Base-by-base conservation (phyloP, 371 early-diverging fungal species). In the Rhizopus microsporus region DNA sequence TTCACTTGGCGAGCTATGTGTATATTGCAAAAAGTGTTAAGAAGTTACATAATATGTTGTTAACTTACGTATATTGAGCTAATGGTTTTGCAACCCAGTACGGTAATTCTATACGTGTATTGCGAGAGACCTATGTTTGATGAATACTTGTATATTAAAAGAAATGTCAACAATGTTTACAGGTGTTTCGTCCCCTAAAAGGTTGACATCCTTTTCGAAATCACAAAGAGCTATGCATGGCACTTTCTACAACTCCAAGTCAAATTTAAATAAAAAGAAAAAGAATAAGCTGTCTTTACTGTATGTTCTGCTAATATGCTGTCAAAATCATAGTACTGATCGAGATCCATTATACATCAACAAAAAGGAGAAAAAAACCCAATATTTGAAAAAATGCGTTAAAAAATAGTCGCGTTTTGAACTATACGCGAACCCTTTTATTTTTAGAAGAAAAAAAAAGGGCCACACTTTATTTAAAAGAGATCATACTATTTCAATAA, bases 251-350 rank as follows among this genome's bases (percentile, higher is more conserved):
- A 4, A 40, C 31, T 16, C 3, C 7, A 43, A 46, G 1, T 8
- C 0, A 34, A 37, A 33, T 23, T n/a, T 8, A n/a, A 33, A 4
- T 5, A 0, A 2, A 1, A 7, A 0, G 6, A 10, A 31, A 29
- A 48, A 0, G 7, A 17, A 0, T 23, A 5, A 8, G 35, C 5
- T 23, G 12, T 32, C 3, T 31, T 67, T 72, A 73, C 78, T 39
- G 59, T 68, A 44, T 76, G 72, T 39, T 80, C 80, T 33, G 80
- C 77, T 45, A 80, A 65, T 12, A 80, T 80, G 47, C 63, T 61
- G 39, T 80, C 80, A 43, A 80, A 72, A 52, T 73, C 67, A 55
- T 80, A 77, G 50, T 80, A 80, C 39, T 80, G 77, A 57, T 75
- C 72, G 61, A 71, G 69, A 16, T 74, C 69, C 77, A 77, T 77